Conservation (phyloP, 2,329 filamentous ascomycete species). For the Colletotrichum cereale region DNA sequence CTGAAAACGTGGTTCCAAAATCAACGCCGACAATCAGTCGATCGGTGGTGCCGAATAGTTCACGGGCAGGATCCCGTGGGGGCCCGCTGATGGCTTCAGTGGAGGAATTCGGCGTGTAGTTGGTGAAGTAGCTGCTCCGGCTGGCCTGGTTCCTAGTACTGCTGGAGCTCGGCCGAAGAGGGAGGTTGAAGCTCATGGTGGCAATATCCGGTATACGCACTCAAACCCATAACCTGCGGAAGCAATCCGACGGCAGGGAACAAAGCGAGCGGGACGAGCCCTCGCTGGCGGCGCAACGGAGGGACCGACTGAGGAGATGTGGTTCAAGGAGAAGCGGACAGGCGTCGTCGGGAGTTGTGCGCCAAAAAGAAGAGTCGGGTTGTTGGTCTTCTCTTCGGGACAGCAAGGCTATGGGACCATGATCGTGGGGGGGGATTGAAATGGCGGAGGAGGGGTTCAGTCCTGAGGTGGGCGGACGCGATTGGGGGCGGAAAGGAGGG, state of each 20-base stretch:
- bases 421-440: slow-evolving; percentile 32
- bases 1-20: slow-evolving; percentile 87
- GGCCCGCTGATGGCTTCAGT: slow-evolving; percentile 74
- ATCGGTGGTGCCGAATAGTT: slow-evolving; percentile 67
- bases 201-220: slow-evolving; percentile 34
- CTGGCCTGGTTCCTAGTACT: slow-evolving; percentile 67
- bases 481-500: slow-evolving; percentile 35
- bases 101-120: slow-evolving; percentile 66
- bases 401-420: slow-evolving; percentile 39
- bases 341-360: slow-evolving; percentile 15
- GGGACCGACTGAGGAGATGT: background rate
- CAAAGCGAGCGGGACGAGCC: slow-evolving; percentile 35
- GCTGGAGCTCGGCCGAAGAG: slow-evolving; percentile 60
- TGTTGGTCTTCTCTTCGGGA: slow-evolving; percentile 33
- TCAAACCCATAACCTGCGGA: slow-evolving; percentile 37
- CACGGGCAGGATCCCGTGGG: slow-evolving; percentile 66
- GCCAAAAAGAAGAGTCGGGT: slow-evolving; percentile 12
- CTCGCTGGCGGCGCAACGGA: slow-evolving; percentile 18
- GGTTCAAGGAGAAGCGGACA: background rate
- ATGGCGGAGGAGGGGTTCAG: slow-evolving; percentile 37
- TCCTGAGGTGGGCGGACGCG: slow-evolving; percentile 24
- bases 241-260: slow-evolving; percentile 4
- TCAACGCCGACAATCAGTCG: slow-evolving; percentile 83
- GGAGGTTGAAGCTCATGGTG: slow-evolving; percentile 65
- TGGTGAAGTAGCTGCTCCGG: slow-evolving; percentile 68